Evolutionary conservation across 73 alveolate species (phyloP), one percentile per base, ranked within the genome.

Genomic region (Durusdinium trenchii): DNA sequence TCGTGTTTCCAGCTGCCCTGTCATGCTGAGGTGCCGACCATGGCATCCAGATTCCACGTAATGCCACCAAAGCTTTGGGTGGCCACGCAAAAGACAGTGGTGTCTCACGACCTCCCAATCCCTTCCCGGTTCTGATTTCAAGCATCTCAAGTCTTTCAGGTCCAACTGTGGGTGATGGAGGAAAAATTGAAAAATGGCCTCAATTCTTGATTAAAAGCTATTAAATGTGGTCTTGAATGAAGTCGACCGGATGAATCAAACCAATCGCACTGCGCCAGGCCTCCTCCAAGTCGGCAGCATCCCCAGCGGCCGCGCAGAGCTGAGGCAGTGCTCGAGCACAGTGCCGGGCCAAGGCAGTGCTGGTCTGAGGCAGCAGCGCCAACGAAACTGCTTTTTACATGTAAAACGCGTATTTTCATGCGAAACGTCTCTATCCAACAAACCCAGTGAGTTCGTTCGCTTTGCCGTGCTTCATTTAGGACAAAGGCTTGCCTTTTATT

Each of bases 261-360:
- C n/a, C n/a, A n/a, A n/a, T n/a, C n/a, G n/a, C n/a, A n/a, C n/a
- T n/a, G n/a, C n/a, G n/a, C n/a, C n/a, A n/a, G 36, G 94, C 94
- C 94, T 50, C 52, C 43, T 83, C 94, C 40, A 83, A 51, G 51
- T 83, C 94, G 38, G 47, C 94, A 4, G 94, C 48, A 32, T 71
- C 51, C 30, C 94, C 75, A 1, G 76, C 51, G 26, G 71, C 94
- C n/a, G 76, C 43, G 61, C 94, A 83, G 94, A 83, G 94, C 35
- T 83, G 75, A 48, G 94, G 75, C 51, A 51, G 43, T 3, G 52
- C 94, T 38, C 94, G 94, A 51, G 94, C 94, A n/a, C 94, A 83
- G 94, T 75, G 94, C 14, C 94, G 71, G n/a, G 94, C 94, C 36
- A 51, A n/a, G 73, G 75, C 94, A n/a, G 73, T 50, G 75, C 94